Percentiles rank a stretch among this genome's conserved stretches.
Conservation (phyloP, 2,329 filamentous ascomycete genomes). For the Alternaria infectoria region DNA sequence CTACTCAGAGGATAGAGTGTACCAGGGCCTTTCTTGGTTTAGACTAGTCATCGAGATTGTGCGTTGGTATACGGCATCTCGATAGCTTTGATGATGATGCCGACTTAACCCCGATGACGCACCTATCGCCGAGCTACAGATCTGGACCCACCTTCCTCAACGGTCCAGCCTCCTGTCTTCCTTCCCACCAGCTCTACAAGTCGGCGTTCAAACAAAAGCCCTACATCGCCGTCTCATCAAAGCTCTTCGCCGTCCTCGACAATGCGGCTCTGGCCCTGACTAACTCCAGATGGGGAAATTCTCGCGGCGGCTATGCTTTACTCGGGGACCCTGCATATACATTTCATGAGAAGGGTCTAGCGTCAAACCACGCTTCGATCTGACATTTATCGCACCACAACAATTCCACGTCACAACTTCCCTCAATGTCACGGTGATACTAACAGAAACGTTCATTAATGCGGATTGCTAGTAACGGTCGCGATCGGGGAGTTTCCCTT, state of each 20-base stretch:
- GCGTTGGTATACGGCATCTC: too few species aligned
- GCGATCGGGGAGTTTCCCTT: constrained; percentile 15
- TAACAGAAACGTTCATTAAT: constrained; percentile 16
- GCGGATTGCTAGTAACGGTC: constrained; percentile 15
- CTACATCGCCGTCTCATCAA: not conserved
- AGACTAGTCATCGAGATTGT: too few species aligned
- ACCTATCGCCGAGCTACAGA: not conserved
- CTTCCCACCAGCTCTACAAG: not conserved
- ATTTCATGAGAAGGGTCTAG: constrained; percentile 30
- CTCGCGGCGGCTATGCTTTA: not conserved
- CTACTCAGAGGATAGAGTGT: too few species aligned
- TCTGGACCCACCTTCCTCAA: not conserved
- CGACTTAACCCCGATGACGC: constrained; percentile 1
- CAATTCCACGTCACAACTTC: constrained; percentile 2
- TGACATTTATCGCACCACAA: constrained; percentile 12
- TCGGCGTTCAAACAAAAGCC: not conserved
- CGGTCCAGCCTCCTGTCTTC: not conserved
- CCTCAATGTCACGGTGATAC: constrained; percentile 6
- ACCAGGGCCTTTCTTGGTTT: too few species aligned
- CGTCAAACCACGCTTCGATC: constrained; percentile 12
- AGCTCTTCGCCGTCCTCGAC: not conserved
- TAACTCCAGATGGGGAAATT: not conserved
- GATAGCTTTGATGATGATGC: too few species aligned
- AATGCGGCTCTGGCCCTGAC: not conserved
- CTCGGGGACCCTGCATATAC: constrained; percentile 22